Evolutionary conservation across 306 rosid genomes (phyloP).

Genomic region (Trifolium repens): DNA sequence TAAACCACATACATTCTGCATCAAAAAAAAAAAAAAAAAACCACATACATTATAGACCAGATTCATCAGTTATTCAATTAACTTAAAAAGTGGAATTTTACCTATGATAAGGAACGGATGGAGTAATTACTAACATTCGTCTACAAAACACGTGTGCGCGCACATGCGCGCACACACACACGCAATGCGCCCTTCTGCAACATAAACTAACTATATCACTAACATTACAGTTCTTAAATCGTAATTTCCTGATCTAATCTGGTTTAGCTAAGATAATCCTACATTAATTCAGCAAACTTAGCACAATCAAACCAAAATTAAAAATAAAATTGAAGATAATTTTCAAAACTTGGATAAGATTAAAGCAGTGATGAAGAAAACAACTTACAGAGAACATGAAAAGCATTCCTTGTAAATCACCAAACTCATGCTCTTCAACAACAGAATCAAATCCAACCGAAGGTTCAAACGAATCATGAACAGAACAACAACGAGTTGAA

Average conservation of each 20-base stretch:
- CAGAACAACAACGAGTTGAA: constrained; percentile 46
- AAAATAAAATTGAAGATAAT: no score
- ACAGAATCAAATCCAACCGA: constrained; percentile 59
- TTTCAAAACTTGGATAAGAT: not conserved
- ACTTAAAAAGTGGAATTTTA: no score
- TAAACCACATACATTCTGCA: no score
- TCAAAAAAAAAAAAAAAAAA: no score
- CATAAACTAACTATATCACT: constrained; percentile 6
- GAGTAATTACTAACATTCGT: no score
- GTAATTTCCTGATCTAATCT: not conserved
- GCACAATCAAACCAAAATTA: not conserved
- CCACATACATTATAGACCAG: no score
- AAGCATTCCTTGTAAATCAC: constrained; percentile 85
- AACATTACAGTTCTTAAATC: constrained; percentile 6
- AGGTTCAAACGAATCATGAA: constrained; percentile 40
- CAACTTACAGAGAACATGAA: constrained; percentile 91
- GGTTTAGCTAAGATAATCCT: not conserved
- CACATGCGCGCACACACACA: no score
- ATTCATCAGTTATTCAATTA: no score
- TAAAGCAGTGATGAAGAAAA: not conserved
- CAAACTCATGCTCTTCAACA: constrained; percentile 65
- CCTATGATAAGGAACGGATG: no score
- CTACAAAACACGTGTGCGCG: no score
- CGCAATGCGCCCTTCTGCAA: no score
- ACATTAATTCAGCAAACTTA: constrained; percentile 23